A percentile compares a stretch with the other conserved stretches of the same genome.
Conservation (phyloP, 345 rosid species). For the Sonneratia alba region DNA sequence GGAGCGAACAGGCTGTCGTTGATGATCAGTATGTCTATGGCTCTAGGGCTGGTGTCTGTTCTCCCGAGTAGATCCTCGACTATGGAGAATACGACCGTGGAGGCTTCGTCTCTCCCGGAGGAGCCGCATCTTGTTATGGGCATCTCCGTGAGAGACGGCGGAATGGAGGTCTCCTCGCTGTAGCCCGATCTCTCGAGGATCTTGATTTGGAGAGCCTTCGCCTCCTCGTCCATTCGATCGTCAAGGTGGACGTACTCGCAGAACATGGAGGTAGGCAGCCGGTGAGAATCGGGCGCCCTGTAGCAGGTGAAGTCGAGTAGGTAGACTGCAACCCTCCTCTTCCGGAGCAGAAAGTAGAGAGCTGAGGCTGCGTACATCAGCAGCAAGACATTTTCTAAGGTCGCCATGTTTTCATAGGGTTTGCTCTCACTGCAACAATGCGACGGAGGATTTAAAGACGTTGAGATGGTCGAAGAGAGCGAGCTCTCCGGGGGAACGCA, state of each 20-base stretch:
- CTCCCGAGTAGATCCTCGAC: constrained; percentile 33
- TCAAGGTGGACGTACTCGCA: constrained; percentile 36
- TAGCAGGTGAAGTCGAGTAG: constrained; percentile 54
- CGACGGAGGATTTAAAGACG: too few species aligned
- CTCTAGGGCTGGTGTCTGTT: constrained; percentile 26
- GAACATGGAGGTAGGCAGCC: constrained; percentile 40
- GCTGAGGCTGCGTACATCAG: constrained; percentile 8
- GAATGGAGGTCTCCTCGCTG: constrained; percentile 46
- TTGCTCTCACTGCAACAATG: too few species aligned
- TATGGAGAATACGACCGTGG: constrained; percentile 33
- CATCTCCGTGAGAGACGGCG: constrained; percentile 29
- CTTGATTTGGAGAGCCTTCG: constrained; percentile 39
- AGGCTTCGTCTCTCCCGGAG: constrained; percentile 30
- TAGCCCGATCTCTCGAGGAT: constrained; percentile 45
- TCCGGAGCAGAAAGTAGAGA: constrained; percentile 8
- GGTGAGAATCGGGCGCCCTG: constrained; percentile 34
- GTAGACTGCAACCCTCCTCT: constrained; percentile 22
- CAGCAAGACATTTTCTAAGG: constrained; percentile 10
- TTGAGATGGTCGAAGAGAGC: too few species aligned
- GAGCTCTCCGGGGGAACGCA: too few species aligned
- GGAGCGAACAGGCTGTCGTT: constrained; percentile 47
- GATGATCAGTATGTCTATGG: constrained; percentile 45
- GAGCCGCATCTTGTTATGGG: constrained; percentile 38
- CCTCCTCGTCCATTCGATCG: constrained; percentile 27
- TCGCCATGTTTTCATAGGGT: not conserved